Evolutionary conservation across 305 asterid species (phyloP), one percentile per base, ranked within the genome.

Genomic region (Fraxinus ornus): DNA sequence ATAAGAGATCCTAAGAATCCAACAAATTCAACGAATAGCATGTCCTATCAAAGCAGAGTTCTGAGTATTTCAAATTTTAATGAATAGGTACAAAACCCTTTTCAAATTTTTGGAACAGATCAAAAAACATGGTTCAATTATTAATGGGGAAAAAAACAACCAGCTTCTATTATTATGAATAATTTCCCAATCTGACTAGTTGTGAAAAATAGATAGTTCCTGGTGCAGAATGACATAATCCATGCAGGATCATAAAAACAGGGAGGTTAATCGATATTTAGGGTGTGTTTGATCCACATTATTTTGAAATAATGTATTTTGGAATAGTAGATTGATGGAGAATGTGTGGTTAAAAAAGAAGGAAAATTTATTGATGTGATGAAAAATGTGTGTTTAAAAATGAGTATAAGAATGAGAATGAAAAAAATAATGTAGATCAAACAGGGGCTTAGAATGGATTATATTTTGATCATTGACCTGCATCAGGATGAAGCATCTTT

Each of bases 401-500:
- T n/a, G n/a, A n/a, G n/a, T n/a, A n/a, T n/a, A n/a, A n/a, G n/a
- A n/a, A n/a, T n/a, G n/a, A n/a, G n/a, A n/a, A n/a, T n/a, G n/a
- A n/a, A n/a, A n/a, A n/a, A n/a, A n/a, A n/a, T n/a, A n/a, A n/a
- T n/a, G n/a, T n/a, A n/a, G n/a, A n/a, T n/a, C n/a, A n/a, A n/a
- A n/a, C n/a, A n/a, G n/a, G n/a, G n/a, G n/a, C n/a, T n/a, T n/a
- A 26, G 8, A 68, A 26, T 68, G 17, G 39, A 60, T 28, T 55
- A 55, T 64, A 30, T 66, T 19, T 37, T 30, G 73, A 76, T 62
- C 35, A 64, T 66, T 78, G 83, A 96, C 99, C 99, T 93, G 98
- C 95, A 84, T 96, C 98, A 0, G 99, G 99, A 85, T 96, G 91
- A 85, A 96, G 98, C 21, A 98, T 93, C 71, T 90, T 64, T 32